phyloP scores from a whole-genome alignment of 2,329 filamentous ascomycete genomes.

The Pseudogymnoascus sp. region DNA sequence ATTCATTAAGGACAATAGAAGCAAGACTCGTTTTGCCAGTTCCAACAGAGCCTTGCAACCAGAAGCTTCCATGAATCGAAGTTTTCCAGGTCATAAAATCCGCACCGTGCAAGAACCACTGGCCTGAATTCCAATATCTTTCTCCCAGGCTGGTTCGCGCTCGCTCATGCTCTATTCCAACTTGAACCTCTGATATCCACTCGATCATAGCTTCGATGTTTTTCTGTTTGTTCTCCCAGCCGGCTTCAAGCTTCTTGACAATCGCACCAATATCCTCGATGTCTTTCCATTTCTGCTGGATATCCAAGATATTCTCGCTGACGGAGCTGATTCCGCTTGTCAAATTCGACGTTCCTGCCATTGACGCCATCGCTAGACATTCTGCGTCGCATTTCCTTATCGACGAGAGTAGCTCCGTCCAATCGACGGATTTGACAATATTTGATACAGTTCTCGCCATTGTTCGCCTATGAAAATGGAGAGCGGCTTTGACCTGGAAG shows the following conservation, averaged over 20 bases:
- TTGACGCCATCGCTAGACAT: slow-evolving; percentile 8
- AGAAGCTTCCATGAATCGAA: no score
- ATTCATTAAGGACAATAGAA: no score
- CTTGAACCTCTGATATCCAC: slow-evolving; percentile 12
- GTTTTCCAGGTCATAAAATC: no score
- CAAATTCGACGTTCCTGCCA: slow-evolving; percentile 6
- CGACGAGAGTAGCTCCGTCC: slow-evolving; percentile 10
- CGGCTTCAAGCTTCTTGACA: slow-evolving; percentile 7
- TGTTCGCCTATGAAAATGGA: no score
- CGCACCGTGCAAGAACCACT: background rate
- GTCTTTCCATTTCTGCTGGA: slow-evolving; percentile 10
- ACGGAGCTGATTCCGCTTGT: background rate
- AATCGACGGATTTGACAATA: slow-evolving; percentile 10
- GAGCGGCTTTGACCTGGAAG: no score
- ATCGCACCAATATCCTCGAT: slow-evolving; percentile 7
- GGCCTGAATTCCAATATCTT: slow-evolving; percentile 8
- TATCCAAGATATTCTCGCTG: background rate
- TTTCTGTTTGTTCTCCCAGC: slow-evolving; percentile 10
- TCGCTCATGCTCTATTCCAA: slow-evolving; percentile 12
- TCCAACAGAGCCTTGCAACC: no score
- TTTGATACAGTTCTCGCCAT: no score
- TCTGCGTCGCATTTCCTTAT: slow-evolving; percentile 11
- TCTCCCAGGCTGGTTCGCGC: slow-evolving; percentile 4
- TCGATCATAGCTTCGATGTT: background rate
- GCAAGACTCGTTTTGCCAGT: no score